Conservation (phyloP, 176 grass and related monocot species). For the barley (Hordeum vulgare) region DNA sequence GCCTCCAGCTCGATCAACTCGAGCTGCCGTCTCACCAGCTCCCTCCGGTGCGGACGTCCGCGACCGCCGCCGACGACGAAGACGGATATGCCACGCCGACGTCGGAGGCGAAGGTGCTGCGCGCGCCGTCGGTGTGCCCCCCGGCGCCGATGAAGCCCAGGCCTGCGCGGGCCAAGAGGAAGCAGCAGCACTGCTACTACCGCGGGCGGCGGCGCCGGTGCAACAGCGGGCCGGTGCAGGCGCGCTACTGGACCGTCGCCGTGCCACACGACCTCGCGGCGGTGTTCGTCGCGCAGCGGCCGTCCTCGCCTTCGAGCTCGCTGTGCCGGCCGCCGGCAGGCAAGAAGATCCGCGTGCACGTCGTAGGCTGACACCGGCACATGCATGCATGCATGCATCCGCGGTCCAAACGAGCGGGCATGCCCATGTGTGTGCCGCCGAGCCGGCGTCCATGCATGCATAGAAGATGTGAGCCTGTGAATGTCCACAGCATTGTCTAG, state of each 20-base stretch:
- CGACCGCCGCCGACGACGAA: neutral
- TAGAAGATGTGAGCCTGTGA: neutral
- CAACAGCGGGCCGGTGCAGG: neutral
- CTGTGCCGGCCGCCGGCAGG: neutral
- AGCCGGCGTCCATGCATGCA: neutral
- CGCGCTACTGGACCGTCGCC: conserved; percentile 20
- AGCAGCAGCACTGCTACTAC: neutral
- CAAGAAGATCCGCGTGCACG: conserved; percentile 37
- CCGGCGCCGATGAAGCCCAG: conserved; percentile 47
- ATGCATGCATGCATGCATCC: neutral
- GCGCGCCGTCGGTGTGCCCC: conserved; percentile 20
- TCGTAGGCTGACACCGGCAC: conserved; percentile 9
- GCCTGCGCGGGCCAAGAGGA: neutral
- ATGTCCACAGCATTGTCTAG: neutral
- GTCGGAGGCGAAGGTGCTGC: conserved; percentile 1
- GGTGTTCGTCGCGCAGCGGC: conserved; percentile 22
- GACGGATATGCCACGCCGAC: conserved; percentile 39
- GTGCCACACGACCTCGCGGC: conserved; percentile 38
- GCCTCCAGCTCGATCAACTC: conserved; percentile 27
- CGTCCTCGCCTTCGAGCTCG: neutral
- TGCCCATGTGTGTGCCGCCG: no score
- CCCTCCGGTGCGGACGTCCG: conserved; percentile 14
- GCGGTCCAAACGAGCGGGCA: neutral
- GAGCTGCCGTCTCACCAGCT: conserved; percentile 2
- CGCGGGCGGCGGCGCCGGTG: neutral